Percentiles rank a stretch among this genome's conserved stretches.
These are phyloP conservation scores for Aspergillus piperis DNA, from an alignment of 2,329 filamentous ascomycete genomes.

Conservation along the genomic window DNA sequence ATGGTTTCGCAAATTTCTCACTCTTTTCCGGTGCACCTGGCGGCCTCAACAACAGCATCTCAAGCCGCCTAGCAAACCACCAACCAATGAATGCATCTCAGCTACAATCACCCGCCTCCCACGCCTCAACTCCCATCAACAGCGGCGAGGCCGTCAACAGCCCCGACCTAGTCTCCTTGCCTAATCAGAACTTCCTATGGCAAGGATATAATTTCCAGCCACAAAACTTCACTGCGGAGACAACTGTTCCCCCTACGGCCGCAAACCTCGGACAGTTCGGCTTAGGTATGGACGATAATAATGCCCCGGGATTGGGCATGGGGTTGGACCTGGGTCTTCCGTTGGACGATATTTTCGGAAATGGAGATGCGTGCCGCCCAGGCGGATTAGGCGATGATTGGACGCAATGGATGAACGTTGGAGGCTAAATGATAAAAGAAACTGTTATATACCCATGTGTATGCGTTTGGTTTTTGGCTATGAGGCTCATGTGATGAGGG, in stretches of 20 bases:
- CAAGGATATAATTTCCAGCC: conserved; percentile 42
- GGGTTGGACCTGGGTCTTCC: conserved; percentile 39
- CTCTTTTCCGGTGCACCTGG: conserved; percentile 26
- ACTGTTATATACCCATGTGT: conserved; percentile 1
- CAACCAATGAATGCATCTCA: conserved; percentile 27
- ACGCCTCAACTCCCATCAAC: conserved; percentile 31
- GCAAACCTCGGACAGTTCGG: conserved; percentile 27
- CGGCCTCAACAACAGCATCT: conserved; percentile 29
- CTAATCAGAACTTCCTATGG: conserved; percentile 45
- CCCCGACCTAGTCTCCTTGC: conserved; percentile 45
- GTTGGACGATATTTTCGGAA: conserved; percentile 47
- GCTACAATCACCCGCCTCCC: conserved; percentile 37
- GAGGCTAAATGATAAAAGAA: conserved; percentile 7
- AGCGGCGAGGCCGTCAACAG: conserved; percentile 36
- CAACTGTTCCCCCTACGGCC: conserved; percentile 25
- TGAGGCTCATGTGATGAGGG: neutral
- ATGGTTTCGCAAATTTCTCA: conserved; percentile 30
- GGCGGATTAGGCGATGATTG: conserved; percentile 36
- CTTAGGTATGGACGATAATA: conserved; percentile 31
- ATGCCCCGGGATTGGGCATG: conserved; percentile 26
- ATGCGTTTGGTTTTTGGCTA: conserved; percentile 14
- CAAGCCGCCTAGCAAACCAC: conserved; percentile 29
- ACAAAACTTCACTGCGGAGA: conserved; percentile 18
- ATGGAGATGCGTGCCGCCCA: conserved; percentile 28
- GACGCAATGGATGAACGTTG: conserved; percentile 43